Evolutionary conservation across 1,284 basidiomycete genomes (phyloP), one percentile per base, ranked within the genome.

Genomic region (Boletus albobrunnescens): DNA sequence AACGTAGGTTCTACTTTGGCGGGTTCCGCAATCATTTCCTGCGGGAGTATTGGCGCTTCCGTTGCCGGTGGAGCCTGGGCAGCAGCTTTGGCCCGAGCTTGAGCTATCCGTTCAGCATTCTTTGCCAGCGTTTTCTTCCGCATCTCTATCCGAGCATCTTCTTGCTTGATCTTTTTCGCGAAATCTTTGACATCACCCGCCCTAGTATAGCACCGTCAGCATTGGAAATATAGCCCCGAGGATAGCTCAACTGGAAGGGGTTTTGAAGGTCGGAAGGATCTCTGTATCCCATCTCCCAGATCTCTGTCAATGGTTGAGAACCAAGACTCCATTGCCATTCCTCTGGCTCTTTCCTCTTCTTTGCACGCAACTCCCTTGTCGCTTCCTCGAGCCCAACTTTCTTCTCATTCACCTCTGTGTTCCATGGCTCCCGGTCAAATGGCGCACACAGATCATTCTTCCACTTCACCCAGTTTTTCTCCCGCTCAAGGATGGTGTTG

Each of bases 381-480:
- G 79, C 78, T 56, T 84, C 81, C 58, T 85, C 77, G 30, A 87
- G 59, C 6, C 78, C 78, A 19, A 80, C 67, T 44, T 72, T 75
- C 56, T 65, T 63, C 19, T 70, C 76, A 44, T 74, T 69, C 13
- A 79, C 52, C 44, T 78, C 74, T 36, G 67, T 65, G 8, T 66
- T 68, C 73, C 80, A 81, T 10, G 83, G 75, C 41, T 79, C 79
- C 56, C 80, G 82, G 59, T 91, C 88, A 60, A 91, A 91, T 8
- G 83, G 76, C 23, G 78, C 70, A 58, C 87, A 91, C 5, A 86
- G 58, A 22, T 87, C 82, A 55, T 85, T 87, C 69, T 91, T 91
- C 87, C 88, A 91, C 54, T 76, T 79, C 8, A 91, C 79, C 90
- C 90, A 93, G 58, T 90, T 91, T 64, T 81, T 82, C 65, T 93